phyloP scores from a whole-genome alignment of 495 filamentous ascomycete genomes.

The Barbatosphaeria neglecta region DNA sequence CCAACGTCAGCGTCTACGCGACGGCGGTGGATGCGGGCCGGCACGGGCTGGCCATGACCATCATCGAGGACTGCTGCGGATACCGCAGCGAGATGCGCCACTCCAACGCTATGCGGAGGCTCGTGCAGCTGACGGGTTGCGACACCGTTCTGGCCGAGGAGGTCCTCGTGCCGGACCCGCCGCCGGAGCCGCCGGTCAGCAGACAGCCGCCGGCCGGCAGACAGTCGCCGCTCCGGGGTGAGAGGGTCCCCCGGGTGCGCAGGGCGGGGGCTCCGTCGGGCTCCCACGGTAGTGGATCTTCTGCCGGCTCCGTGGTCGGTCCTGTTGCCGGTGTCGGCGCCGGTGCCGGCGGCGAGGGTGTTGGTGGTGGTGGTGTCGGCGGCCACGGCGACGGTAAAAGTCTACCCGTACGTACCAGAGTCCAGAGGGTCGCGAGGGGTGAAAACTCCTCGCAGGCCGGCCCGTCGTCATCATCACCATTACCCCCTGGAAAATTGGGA shows the following conservation, averaged over 20 bases:
- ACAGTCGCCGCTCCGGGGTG: not conserved
- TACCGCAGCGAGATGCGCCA: constrained; percentile 65
- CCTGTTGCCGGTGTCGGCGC: not conserved
- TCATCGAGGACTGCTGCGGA: constrained; percentile 84
- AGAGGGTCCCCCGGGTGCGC: not conserved
- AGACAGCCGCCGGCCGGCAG: not conserved
- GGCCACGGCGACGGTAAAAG: not conserved
- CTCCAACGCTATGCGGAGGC: constrained; percentile 61
- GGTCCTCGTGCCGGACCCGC: constrained; percentile 33
- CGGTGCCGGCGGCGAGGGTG: not conserved
- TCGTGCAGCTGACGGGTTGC: constrained; percentile 66
- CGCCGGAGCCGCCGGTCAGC: not conserved
- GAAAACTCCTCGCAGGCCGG: not conserved
- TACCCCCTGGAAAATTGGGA: constrained; percentile 18
- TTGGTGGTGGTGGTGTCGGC: not conserved
- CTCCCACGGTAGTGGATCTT: no score
- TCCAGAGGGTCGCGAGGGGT: not conserved
- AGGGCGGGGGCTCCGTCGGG: not conserved
- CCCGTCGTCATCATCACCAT: no score
- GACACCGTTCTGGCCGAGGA: constrained; percentile 47
- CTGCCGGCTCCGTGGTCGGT: not conserved
- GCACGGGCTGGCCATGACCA: constrained; percentile 72
- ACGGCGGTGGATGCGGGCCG: constrained; percentile 84
- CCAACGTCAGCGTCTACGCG: constrained; percentile 82
- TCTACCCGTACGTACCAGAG: not conserved